A percentile compares a stretch with the other conserved stretches of the same genome.
These are phyloP conservation scores for Nicotiana sylvestris DNA, from an alignment of 257 asterid species.

Conservation along the genomic window DNA sequence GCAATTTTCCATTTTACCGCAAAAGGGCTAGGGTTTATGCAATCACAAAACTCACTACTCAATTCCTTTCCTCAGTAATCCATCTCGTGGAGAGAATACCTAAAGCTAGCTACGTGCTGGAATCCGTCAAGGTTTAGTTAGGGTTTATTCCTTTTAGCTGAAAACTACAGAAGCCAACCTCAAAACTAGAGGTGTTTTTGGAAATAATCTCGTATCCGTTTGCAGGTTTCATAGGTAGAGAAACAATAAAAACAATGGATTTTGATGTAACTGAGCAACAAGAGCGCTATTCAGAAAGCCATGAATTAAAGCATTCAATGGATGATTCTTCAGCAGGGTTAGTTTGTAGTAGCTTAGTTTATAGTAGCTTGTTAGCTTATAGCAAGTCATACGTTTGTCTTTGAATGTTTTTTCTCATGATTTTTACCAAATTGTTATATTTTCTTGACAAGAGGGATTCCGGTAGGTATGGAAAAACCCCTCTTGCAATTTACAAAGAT, in stretches of 20 bases:
- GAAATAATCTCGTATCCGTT: slow-evolving; percentile 6
- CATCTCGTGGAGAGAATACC: slow-evolving; percentile 6
- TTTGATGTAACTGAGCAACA: slow-evolving; percentile 18
- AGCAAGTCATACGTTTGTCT: slow-evolving; percentile 15
- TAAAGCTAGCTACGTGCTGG: slow-evolving; percentile 39
- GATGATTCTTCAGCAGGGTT: slow-evolving; percentile 90
- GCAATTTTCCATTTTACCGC: neutral
- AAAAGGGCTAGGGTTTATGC: slow-evolving; percentile 47
- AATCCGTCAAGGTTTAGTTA: slow-evolving; percentile 8
- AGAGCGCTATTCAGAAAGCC: slow-evolving; percentile 73
- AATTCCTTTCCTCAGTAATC: neutral
- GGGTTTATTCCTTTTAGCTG: neutral
- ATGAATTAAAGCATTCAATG: slow-evolving; percentile 48
- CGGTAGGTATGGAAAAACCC: neutral
- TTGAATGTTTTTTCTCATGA: slow-evolving; percentile 23
- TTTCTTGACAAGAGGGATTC: neutral
- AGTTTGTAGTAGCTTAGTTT: slow-evolving; percentile 64
- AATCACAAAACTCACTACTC: neutral
- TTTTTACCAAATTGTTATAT: neutral
- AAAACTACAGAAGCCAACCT: neutral
- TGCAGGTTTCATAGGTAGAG: slow-evolving; percentile 13
- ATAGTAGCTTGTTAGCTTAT: slow-evolving; percentile 31
- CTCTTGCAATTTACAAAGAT: slow-evolving; percentile 3
- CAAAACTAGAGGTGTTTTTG: neutral
- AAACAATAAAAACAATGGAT: slow-evolving; percentile 41